Conservation (phyloP, 2,329 filamentous ascomycete genomes). For the Capronia coronata region DNA sequence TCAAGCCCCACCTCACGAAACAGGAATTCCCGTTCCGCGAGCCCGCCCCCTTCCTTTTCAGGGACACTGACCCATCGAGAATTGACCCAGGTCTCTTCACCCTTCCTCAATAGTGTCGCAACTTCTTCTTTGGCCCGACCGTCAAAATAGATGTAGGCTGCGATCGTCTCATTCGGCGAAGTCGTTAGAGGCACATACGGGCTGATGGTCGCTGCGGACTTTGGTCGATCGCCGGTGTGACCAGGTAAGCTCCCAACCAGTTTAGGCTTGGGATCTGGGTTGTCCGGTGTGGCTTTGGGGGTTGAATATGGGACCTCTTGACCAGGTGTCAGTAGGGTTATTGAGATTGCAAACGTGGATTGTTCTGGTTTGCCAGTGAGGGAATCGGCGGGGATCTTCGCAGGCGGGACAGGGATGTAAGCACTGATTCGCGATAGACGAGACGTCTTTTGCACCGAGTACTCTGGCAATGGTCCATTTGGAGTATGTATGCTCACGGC, state of each 20-base stretch:
- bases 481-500: constrained; percentile 92
- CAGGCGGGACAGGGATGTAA: constrained; percentile 91
- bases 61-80: constrained; percentile 95
- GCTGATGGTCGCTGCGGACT: constrained; percentile 55
- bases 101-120: constrained; percentile 80
- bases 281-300: constrained; percentile 67
- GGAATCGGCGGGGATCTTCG: constrained; percentile 61
- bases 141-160: constrained; percentile 98
- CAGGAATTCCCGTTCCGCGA: constrained; percentile 92
- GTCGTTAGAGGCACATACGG: constrained; percentile 90
- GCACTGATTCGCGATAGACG: constrained; percentile 87
- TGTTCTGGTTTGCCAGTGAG: constrained; percentile 74
- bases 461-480: constrained; percentile 74
- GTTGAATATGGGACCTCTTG: constrained; percentile 88
- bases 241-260: constrained; percentile 67
- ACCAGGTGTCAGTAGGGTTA: constrained; percentile 84
- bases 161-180: constrained; percentile 92
- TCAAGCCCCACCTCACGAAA: constrained; percentile 96
- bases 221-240: constrained; percentile 46
- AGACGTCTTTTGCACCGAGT: constrained; percentile 91
- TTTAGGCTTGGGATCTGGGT: constrained; percentile 75
- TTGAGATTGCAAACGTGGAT: constrained; percentile 95
- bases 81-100: constrained; percentile 98
- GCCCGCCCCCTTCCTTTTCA: constrained; percentile 80
- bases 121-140: constrained; percentile 93